phyloP scores from a whole-genome alignment of 345 rosid genomes.

The Erysimum cheiranthoides region DNA sequence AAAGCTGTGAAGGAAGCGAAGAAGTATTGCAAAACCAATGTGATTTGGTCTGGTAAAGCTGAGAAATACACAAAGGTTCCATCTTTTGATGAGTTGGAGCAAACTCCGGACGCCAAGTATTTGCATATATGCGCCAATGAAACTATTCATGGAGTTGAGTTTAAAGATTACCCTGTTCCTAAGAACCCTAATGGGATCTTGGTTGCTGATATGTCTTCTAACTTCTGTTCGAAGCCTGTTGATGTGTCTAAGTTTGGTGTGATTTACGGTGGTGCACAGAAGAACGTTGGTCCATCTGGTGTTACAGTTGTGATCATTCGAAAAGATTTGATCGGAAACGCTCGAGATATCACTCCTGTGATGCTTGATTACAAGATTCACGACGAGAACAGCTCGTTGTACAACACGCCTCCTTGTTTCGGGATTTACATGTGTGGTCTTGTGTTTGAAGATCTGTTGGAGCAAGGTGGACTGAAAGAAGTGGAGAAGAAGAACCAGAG shows the following conservation, averaged over 20 bases:
- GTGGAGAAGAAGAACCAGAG: conserved; percentile 87
- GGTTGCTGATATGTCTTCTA: conserved; percentile 96
- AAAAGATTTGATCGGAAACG: conserved; percentile 82
- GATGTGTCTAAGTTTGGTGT: conserved; percentile 84
- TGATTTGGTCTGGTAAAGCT: conserved; percentile 89
- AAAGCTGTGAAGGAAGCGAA: conserved; percentile 91
- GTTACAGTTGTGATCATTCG: conserved; percentile 86
- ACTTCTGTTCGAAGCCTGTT: conserved; percentile 92
- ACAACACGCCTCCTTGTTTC: conserved; percentile 92
- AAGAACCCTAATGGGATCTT: conserved; percentile 61
- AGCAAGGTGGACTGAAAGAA: conserved; percentile 82
- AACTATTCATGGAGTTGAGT: conserved; percentile 96
- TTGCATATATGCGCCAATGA: conserved; percentile 94
- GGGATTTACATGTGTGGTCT: conserved; percentile 96
- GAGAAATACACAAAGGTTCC: conserved; percentile 85
- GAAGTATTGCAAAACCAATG: conserved; percentile 70
- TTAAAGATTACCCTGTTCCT: conserved; percentile 75
- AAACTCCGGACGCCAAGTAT: conserved; percentile 69
- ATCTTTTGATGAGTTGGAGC: conserved; percentile 60
- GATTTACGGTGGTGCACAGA: conserved; percentile 99
- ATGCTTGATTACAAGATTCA: conserved; percentile 96
- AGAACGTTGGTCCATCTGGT: conserved; percentile 96
- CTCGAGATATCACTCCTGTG: conserved; percentile 70
- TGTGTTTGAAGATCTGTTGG: conserved; percentile 88
- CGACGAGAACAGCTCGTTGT: conserved; percentile 73